A percentile compares a stretch with the other conserved stretches of the same genome.
Evolutionary conservation across 345 rosid genomes (phyloP).

Genomic region (Camelina neglecta): DNA sequence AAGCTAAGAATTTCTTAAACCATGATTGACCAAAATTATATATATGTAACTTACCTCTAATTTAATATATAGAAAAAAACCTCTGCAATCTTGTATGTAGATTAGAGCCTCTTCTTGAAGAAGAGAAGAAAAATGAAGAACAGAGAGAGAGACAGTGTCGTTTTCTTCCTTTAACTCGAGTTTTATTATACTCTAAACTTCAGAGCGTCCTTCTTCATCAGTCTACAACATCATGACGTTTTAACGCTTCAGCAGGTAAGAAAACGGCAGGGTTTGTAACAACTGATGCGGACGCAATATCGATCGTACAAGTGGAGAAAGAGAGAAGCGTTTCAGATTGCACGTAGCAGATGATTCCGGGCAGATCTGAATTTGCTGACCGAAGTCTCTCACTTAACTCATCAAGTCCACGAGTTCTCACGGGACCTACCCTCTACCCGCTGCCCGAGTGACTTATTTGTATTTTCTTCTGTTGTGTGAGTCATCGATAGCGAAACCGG

Average conservation of each 20-base stretch:
- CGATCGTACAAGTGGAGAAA: constrained; percentile 39
- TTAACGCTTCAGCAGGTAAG: neutral
- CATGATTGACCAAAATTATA: neutral
- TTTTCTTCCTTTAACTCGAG: constrained; percentile 30
- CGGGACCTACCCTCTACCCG: constrained; percentile 34
- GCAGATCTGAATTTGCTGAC: constrained; percentile 27
- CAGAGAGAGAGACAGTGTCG: constrained; percentile 26
- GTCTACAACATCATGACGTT: neutral
- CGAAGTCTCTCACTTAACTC: constrained; percentile 23
- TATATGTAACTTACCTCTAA: neutral
- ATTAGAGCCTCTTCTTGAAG: neutral
- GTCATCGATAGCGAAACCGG: constrained; percentile 39
- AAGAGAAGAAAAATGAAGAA: constrained; percentile 24
- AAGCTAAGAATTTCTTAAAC: neutral
- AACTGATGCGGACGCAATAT: constrained; percentile 27
- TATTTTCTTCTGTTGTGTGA: constrained; percentile 22
- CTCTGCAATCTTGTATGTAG: neutral
- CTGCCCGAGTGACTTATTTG: neutral
- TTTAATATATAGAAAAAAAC: neutral
- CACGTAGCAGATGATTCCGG: constrained; percentile 44
- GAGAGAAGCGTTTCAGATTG: constrained; percentile 32
- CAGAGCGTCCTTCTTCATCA: constrained; percentile 6
- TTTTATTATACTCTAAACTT: neutral
- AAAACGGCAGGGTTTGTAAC: constrained; percentile 20
- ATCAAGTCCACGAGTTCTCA: constrained; percentile 30